Conservation (phyloP, 1,284 basidiomycete species). For the Malassezia japonica region DNA sequence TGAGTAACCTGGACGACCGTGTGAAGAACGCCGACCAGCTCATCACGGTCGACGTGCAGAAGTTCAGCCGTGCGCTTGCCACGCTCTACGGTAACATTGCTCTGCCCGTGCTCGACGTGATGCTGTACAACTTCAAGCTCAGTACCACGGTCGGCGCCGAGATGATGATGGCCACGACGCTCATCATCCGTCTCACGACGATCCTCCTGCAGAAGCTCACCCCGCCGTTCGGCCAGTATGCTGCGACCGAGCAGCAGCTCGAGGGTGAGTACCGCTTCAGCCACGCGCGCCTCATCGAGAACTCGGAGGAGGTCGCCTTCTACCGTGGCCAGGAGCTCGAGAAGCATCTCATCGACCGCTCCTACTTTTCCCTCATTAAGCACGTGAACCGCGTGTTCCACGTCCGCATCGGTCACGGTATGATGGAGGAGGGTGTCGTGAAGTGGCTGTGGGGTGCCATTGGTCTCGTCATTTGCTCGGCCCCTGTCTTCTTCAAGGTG, state of each 20-base stretch:
- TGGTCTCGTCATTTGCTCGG: conserved; percentile 81
- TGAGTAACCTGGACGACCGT: conserved; percentile 66
- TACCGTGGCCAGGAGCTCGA: conserved; percentile 83
- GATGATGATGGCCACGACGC: conserved; percentile 54
- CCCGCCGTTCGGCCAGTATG: conserved; percentile 86
- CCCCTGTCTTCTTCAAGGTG: conserved; percentile 84
- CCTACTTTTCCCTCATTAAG: conserved; percentile 76
- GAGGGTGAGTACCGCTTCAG: conserved; percentile 79
- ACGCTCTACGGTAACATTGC: conserved; percentile 63
- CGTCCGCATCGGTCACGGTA: conserved; percentile 78
- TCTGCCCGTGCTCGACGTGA: conserved; percentile 81
- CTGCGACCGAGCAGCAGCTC: conserved; percentile 61
- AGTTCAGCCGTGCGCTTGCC: conserved; percentile 80
- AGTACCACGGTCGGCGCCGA: conserved; percentile 90
- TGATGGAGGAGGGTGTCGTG: conserved; percentile 72
- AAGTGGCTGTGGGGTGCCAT: conserved; percentile 94
- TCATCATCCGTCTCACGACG: conserved; percentile 62
- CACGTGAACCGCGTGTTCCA: conserved; percentile 77
- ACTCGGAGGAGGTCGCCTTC: conserved; percentile 85
- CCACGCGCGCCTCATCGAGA: conserved; percentile 85
- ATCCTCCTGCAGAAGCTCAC: conserved; percentile 52
- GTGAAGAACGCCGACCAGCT: conserved; percentile 97
- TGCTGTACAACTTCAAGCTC: conserved; percentile 91
- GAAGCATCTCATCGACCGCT: conserved; percentile 82
- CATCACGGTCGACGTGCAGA: conserved; percentile 90